Evolutionary conservation across 176 grass and related monocot genomes (phyloP).

Genomic region (Cenchrus purpureus): DNA sequence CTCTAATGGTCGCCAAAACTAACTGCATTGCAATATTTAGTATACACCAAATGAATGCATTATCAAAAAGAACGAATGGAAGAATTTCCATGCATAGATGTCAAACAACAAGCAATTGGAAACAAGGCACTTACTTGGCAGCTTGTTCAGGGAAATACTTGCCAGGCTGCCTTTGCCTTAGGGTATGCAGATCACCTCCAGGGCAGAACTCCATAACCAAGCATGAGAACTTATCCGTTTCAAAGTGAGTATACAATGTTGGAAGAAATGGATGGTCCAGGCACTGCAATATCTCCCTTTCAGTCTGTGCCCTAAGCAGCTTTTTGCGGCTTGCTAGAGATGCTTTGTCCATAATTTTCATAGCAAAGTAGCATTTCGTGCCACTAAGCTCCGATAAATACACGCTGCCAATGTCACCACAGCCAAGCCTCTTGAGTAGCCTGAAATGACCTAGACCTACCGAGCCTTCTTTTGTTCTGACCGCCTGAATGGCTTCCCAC

Average conservation of each 20-base stretch:
- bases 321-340: slow-evolving; percentile 70
- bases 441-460: slow-evolving; percentile 71
- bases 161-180: slow-evolving; percentile 77
- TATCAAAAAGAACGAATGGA: slow-evolving; percentile 17
- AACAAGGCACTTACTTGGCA: slow-evolving; percentile 63
- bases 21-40: not conserved
- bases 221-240: slow-evolving; percentile 85
- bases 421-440: slow-evolving; percentile 74
- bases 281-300: slow-evolving; percentile 81
- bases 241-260: slow-evolving; percentile 82
- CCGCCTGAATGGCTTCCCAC: slow-evolving; percentile 71
- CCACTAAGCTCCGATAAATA: slow-evolving; percentile 73
- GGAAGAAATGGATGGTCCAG: slow-evolving; percentile 83
- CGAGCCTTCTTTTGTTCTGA: slow-evolving; percentile 53
- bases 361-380: slow-evolving; percentile 69
- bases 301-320: slow-evolving; percentile 69
- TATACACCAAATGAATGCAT: slow-evolving; percentile 10
- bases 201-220: slow-evolving; percentile 94
- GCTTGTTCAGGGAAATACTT: slow-evolving; percentile 74
- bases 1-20: not conserved
- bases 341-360: slow-evolving; percentile 83
- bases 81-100: slow-evolving; percentile 3
- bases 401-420: slow-evolving; percentile 78
- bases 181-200: slow-evolving; percentile 79
- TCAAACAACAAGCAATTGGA: slow-evolving; percentile 17